These are phyloP conservation scores for Fusarium sp. DNA, from an alignment of 2,329 filamentous ascomycete genomes.

Conservation along the genomic window DNA sequence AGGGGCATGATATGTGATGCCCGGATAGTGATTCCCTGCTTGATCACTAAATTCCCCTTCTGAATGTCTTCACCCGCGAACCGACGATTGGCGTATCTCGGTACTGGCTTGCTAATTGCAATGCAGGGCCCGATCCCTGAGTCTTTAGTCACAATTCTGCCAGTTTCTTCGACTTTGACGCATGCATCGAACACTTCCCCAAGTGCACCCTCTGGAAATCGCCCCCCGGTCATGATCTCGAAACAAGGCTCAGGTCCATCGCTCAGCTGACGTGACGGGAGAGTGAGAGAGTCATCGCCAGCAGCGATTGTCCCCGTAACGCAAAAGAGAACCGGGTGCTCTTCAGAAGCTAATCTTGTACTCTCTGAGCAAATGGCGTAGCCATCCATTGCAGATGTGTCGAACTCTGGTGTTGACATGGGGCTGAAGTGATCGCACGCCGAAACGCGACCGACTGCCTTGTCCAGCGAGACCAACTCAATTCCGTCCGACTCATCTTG, in stretches of 20 bases:
- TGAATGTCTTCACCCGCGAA: background rate
- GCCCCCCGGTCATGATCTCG: background rate
- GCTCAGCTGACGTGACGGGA: accelerated
- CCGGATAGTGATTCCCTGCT: background rate
- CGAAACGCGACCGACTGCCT: background rate
- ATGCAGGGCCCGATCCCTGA: accelerated
- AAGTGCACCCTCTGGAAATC: background rate
- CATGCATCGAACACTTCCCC: background rate
- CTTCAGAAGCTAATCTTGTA: background rate
- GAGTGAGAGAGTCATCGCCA: background rate
- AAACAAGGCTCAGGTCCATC: background rate
- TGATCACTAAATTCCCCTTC: background rate
- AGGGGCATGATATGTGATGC: background rate
- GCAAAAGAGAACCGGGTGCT: background rate
- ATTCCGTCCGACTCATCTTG: background rate
- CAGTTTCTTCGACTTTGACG: background rate
- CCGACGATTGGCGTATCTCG: background rate
- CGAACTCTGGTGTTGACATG: background rate
- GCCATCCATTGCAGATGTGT: background rate
- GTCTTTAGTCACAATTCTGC: accelerated
- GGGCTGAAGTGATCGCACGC: background rate
- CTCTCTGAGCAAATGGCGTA: background rate
- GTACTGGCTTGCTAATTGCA: accelerated
- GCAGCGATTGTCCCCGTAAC: background rate
- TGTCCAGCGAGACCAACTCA: background rate